Evolutionary conservation across 2,329 filamentous ascomycete species (phyloP).

Genomic region (Botryotinia narcissicola): DNA sequence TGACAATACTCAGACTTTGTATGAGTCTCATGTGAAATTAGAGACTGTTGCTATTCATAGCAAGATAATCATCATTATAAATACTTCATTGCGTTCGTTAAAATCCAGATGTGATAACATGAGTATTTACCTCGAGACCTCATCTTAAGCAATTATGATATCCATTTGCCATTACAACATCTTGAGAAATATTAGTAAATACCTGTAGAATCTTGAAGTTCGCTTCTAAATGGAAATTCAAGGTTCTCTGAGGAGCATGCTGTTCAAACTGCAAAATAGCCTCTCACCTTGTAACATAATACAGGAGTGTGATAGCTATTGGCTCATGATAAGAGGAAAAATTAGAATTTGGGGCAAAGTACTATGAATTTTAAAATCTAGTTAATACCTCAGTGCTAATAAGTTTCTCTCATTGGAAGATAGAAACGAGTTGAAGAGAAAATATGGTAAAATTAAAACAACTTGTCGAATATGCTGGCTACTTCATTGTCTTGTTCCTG

Average conservation of each 20-base stretch:
- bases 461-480: not conserved
- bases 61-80: not conserved
- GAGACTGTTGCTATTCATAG: not conserved
- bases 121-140: no score
- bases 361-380: not conserved
- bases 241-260: not conserved
- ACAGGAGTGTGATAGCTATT: not conserved
- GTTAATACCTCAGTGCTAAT: not conserved
- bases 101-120: no score
- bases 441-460: not conserved
- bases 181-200: not conserved
- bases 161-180: not conserved
- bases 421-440: accelerated
- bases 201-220: accelerated
- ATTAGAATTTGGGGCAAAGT: not conserved
- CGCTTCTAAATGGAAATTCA: not conserved
- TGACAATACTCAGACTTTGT: not conserved
- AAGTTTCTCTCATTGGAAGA: not conserved
- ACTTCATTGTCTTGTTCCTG: not conserved
- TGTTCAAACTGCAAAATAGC: not conserved
- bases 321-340: not conserved
- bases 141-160: not conserved
- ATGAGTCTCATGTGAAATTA: not conserved
- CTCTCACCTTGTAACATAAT: not conserved
- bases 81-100: no score